Conservation (phyloP, 2,329 filamentous ascomycete species). For the Botrytis fabae region DNA sequence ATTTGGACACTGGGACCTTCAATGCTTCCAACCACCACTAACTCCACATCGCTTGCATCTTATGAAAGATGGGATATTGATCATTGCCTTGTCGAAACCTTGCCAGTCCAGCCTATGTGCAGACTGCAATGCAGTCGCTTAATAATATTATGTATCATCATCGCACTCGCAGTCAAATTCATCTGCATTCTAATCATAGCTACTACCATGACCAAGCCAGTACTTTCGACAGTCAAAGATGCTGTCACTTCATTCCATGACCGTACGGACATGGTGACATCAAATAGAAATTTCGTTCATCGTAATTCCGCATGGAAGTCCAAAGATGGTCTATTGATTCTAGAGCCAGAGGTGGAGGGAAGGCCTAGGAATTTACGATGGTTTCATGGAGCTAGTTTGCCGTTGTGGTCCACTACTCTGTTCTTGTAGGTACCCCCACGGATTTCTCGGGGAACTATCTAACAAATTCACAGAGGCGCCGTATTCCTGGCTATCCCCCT, state of each 20-base stretch:
- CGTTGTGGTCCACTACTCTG: conserved; percentile 26
- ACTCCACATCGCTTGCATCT: conserved; percentile 9
- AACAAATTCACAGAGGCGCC: neutral
- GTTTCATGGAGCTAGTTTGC: conserved; percentile 29
- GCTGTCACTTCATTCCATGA: conserved; percentile 43
- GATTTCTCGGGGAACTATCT: neutral
- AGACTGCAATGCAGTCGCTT: conserved; percentile 30
- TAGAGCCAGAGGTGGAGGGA: conserved; percentile 11
- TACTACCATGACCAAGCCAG: conserved; percentile 29
- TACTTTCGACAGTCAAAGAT: conserved; percentile 43
- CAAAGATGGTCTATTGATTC: conserved; percentile 17
- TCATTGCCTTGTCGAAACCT: conserved; percentile 30
- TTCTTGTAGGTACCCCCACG: conserved; percentile 1
- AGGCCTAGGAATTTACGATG: conserved; percentile 22
- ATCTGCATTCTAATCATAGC: neutral
- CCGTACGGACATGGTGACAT: conserved; percentile 38
- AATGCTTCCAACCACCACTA: neutral
- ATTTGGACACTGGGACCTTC: conserved; percentile 29
- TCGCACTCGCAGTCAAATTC: conserved; percentile 3
- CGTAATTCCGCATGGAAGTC: conserved; percentile 30
- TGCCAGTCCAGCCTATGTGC: conserved; percentile 27
- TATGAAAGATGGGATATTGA: conserved; percentile 29
- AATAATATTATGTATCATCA: neutral
- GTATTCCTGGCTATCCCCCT: conserved; percentile 3
- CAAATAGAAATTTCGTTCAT: conserved; percentile 32